phyloP scores from a whole-genome alignment of 768 basidiomycete species.

The Kwoniella dejecticola region DNA sequence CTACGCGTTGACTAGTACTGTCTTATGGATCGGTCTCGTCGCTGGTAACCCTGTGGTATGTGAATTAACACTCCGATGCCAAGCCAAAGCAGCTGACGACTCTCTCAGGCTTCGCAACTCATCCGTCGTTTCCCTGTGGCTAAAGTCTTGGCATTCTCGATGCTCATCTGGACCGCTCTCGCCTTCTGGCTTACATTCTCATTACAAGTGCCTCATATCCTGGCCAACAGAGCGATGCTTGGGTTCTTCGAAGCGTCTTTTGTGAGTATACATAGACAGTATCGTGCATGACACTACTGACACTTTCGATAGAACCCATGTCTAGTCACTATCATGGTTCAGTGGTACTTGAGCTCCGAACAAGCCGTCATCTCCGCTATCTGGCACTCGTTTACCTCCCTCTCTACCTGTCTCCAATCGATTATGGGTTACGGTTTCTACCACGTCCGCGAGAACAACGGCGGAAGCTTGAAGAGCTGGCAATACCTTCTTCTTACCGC shows the following conservation, averaged over 20 bases:
- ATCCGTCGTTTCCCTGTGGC: conserved; percentile 37
- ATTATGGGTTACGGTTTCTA: conserved; percentile 32
- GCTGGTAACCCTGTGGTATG: conserved; percentile 40
- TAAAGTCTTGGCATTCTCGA: conserved; percentile 35
- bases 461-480: conserved; percentile 28
- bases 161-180: conserved; percentile 35
- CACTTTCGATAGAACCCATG: conserved; percentile 11
- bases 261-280: not conserved
- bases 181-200: conserved; percentile 33
- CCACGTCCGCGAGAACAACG: conserved; percentile 21
- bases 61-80: not conserved
- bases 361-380: conserved; percentile 16
- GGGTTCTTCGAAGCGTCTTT: conserved; percentile 39
- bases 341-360: conserved; percentile 21
- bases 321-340: conserved; percentile 20
- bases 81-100: not conserved
- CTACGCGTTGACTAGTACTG: conserved; percentile 37
- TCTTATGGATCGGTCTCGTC: conserved; percentile 43
- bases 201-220: conserved; percentile 22
- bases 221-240: conserved; percentile 33
- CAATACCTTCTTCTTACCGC: conserved; percentile 34
- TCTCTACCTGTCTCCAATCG: conserved; percentile 18
- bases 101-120: conserved; percentile 27
- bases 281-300: not conserved
- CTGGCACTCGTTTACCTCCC: conserved; percentile 22